These are phyloP conservation scores for Cutaneotrichosporon cutaneum DNA, from an alignment of 1,284 basidiomycete genomes.

Conservation along the genomic window DNA sequence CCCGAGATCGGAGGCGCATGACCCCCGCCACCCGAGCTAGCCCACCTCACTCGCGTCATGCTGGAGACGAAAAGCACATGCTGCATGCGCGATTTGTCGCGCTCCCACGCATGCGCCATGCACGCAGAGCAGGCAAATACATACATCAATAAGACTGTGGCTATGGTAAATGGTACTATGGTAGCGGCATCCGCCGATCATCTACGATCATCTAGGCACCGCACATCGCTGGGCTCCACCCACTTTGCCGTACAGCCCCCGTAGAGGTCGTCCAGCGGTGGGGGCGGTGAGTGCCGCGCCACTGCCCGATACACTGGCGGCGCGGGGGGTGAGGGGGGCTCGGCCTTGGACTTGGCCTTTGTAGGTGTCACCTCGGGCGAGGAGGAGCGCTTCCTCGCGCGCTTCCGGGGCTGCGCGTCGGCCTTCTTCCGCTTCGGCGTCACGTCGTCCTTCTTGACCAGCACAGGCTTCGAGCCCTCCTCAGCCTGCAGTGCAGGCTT, in stretches of 20 bases:
- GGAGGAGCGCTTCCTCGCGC: not conserved
- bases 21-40: not conserved
- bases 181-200: not conserved
- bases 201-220: constrained; percentile 1
- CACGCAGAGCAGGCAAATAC: not conserved
- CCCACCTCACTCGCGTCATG: not conserved
- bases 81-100: no score
- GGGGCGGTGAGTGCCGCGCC: not conserved
- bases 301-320: not conserved
- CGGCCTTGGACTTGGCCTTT: not conserved
- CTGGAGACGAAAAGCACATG: no score
- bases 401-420: not conserved
- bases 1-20: no score
- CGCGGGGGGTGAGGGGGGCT: no score
- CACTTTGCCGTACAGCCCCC: not conserved
- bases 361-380: not conserved
- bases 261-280: not conserved
- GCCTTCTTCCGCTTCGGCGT: not conserved
- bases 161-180: not conserved
- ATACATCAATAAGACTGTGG: not conserved
- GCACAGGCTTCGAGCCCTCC: not conserved
- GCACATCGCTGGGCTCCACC: not conserved
- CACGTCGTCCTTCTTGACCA: not conserved
- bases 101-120: no score
- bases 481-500: not conserved